Evolutionary conservation across 2,329 filamentous ascomycete genomes (phyloP), one percentile per base, ranked within the genome.

Genomic region (Pyrenophora seminiperda): DNA sequence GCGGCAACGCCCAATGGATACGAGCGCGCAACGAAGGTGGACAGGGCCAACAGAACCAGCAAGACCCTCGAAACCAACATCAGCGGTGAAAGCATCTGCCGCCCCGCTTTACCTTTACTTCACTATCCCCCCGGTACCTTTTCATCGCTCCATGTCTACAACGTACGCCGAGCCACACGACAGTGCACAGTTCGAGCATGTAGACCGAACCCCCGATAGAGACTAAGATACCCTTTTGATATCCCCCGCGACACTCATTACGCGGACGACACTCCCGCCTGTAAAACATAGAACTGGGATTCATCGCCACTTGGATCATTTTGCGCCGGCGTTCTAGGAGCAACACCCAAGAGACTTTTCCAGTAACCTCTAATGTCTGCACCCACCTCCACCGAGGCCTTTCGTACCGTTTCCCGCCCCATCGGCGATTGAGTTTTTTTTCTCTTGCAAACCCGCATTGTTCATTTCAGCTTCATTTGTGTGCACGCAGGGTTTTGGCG

Each of bases 1-100:
- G 70, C 50, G 73, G 73, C 20, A 70, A 71, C 47, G 48, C 68
- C 11, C 66, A 72, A 60, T 72, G 72, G 72, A 67, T 73, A 42
- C 62, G 69, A 40, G 41, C 63, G 38, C 62, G 72, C 54, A 67
- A 68, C 41, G 70, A 75, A 59, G 65, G 65, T 30, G 72, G 71
- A 32, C 68, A 68, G 36, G 59, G 65, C 24, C 62, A 66, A 29
- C 67, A 66, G 15, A 71, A 69, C 45, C 71, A 70, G 53, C 72
- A 72, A 44, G 67, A 73, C 52, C 71, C 66, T 45, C 65, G 65
- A 42, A 69, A 75, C 51, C 67, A 73, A 59, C 69, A 71, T 50
- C 65, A 67, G 41, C 67, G 69, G 44, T 73, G 70, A 74, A 55
- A 45, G 19, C 41, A 34, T 15, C 27, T 32, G 44, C 38, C 11